Evolutionary conservation across 257 asterid genomes (phyloP).

Genomic region (Nicotiana noctiflora): DNA sequence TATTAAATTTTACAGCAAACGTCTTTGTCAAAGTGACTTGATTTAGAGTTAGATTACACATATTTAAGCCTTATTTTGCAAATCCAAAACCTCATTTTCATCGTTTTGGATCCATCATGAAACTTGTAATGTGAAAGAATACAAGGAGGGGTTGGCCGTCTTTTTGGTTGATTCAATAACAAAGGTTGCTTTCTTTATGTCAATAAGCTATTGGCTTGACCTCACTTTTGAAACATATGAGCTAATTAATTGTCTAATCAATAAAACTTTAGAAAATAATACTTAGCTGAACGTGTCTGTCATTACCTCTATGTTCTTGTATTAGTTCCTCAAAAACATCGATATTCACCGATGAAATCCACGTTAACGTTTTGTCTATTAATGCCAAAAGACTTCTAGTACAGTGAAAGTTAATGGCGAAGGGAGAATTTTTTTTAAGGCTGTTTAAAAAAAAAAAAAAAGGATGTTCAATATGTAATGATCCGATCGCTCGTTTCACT

Average conservation of each 20-base stretch:
- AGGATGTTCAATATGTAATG: too few species aligned
- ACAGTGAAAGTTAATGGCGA: background rate
- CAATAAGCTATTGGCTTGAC: constrained; percentile 25
- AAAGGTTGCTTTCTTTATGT: constrained; percentile 32
- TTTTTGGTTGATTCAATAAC: constrained; percentile 30
- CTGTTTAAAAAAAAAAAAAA: too few species aligned
- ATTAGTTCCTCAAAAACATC: constrained; percentile 42
- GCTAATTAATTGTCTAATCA: background rate
- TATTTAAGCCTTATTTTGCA: background rate
- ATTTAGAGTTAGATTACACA: background rate
- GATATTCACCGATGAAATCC: constrained; percentile 53
- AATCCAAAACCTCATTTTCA: constrained; percentile 1
- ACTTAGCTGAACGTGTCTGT: constrained; percentile 19
- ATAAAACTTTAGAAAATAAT: background rate
- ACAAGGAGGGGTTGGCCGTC: constrained; percentile 17
- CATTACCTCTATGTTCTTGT: constrained; percentile 24
- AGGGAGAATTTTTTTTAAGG: too few species aligned
- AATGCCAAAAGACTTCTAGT: background rate
- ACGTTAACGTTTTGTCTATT: constrained; percentile 34
- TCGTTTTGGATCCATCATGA: background rate
- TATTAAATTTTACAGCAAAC: background rate
- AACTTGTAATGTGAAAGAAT: constrained; percentile 1
- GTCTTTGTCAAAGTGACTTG: background rate
- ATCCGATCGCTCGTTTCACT: too few species aligned
- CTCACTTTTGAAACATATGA: background rate